Percentiles rank a stretch among this genome's conserved stretches.
Evolutionary conservation across 2,329 filamentous ascomycete species (phyloP).

Genomic region (Claviceps pazoutovae): DNA sequence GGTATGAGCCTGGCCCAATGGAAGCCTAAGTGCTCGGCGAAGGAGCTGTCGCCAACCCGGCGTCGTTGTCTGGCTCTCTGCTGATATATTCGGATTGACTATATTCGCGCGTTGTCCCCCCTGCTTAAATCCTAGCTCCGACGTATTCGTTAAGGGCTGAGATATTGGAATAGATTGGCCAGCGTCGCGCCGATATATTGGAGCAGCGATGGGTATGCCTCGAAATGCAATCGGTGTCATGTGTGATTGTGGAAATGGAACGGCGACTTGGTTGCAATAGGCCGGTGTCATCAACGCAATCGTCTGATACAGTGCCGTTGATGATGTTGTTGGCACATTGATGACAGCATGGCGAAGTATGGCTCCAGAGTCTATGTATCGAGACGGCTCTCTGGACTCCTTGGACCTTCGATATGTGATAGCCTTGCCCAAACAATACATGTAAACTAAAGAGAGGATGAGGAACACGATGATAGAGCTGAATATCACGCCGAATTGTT

Average conservation of each 20-base stretch:
- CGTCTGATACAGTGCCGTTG: neutral
- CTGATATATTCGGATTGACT: neutral
- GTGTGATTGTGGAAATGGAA: neutral
- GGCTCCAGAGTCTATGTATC: neutral
- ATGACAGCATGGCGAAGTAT: neutral
- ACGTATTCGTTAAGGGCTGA: neutral
- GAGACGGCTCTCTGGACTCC: neutral
- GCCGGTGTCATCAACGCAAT: neutral
- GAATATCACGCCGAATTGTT: conserved; percentile 27
- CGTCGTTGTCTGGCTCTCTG: conserved; percentile 3
- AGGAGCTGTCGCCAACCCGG: conserved; percentile 17
- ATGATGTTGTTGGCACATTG: neutral
- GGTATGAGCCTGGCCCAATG: conserved; percentile 22
- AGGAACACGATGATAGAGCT: conserved; percentile 17
- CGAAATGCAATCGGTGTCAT: neutral
- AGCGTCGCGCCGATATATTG: neutral
- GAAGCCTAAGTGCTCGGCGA: conserved; percentile 14
- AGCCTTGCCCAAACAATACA: conserved; percentile 22
- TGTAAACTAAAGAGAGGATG: conserved; percentile 16
- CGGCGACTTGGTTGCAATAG: neutral
- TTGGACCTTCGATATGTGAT: conserved; percentile 1
- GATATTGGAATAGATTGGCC: neutral
- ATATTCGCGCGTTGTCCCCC: neutral
- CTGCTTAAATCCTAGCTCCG: neutral
- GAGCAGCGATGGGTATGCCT: neutral